Evolutionary conservation across 2,329 filamentous ascomycete species (phyloP), one percentile per base, ranked within the genome.

Genomic region (Colletotrichum paranaense): DNA sequence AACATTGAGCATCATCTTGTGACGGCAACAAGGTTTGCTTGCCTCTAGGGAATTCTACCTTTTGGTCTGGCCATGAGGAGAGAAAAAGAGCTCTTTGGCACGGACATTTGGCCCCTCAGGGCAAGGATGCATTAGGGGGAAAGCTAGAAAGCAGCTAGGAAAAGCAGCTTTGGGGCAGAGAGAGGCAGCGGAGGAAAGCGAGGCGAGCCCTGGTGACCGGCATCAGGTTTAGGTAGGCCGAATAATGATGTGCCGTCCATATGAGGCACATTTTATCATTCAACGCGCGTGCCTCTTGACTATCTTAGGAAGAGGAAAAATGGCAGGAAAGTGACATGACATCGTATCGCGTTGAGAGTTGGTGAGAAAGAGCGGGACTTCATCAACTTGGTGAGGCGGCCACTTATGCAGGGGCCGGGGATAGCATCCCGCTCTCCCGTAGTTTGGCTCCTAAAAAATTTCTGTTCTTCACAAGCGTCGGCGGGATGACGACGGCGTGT

Each of bases 11-110:
- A 71, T 65, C 67, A 71, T 70, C 5, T 35, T 62, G 38, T 53
- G 32, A 60, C 30, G 55, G 62, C 67, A 49, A 58, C 49, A 65
- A 35, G 46, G 22, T 14, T 38, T 38, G 60, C 16, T 65, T 62
- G 24, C 60, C 60, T 65, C 49, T 52, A 49, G n/a, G 30, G 19
- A 49, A 19, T 19, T 42, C 38, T 42, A 42, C 11, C 46, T 22
- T 62, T 65, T 71, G 71, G 67, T 49, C 62, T 73, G 70, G 66
- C 22, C 56, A 60, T 57, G 46, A 56, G n/a, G n/a, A 53, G 24
- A 35, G 26, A 19, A 4, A 22, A 38, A 19, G 5, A 22, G 62
- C 30, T 24, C 30, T 35, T 35, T 22, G 22, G 62, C 62, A 55
- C 49, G 24, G 30, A 24, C 22, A 22, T 22, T 49, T 49, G 19